Conservation (phyloP, 2,329 filamentous ascomycete species). For the Hysterium pulicare region DNA sequence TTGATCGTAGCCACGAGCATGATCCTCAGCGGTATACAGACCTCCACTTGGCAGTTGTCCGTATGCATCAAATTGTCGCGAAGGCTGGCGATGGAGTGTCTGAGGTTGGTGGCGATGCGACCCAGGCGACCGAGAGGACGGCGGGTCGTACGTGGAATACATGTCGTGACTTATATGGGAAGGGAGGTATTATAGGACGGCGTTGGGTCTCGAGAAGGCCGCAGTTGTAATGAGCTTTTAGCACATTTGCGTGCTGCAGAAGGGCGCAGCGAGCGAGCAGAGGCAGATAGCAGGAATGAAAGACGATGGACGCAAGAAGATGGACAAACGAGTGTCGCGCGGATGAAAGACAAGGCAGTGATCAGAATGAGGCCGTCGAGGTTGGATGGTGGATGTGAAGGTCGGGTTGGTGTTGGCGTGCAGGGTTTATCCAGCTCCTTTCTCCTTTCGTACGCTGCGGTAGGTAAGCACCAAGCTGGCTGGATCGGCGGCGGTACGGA, state of each 20-base stretch:
- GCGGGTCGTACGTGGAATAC: slow-evolving; percentile 37
- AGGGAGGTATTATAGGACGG: slow-evolving; percentile 12
- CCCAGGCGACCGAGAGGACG: slow-evolving; percentile 66
- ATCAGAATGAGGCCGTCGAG: slow-evolving; percentile 15
- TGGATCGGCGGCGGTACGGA: background rate
- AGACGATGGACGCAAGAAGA: slow-evolving; percentile 2
- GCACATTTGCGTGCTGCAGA: slow-evolving; percentile 22
- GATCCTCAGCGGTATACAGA: slow-evolving; percentile 69
- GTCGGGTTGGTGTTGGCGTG: slow-evolving; percentile 9
- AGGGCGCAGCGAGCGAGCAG: slow-evolving; percentile 16
- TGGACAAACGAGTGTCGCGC: slow-evolving; percentile 4
- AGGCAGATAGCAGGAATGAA: slow-evolving; percentile 2
- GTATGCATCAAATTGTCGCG: slow-evolving; percentile 74
- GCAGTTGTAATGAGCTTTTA: slow-evolving; percentile 17
- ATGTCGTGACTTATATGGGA: slow-evolving; percentile 31
- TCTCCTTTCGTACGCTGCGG: slow-evolving; percentile 17
- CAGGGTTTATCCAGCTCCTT: slow-evolving; percentile 18
- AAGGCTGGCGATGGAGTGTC: slow-evolving; percentile 66
- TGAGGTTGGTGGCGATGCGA: slow-evolving; percentile 65
- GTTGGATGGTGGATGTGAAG: slow-evolving; percentile 16
- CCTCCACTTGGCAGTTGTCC: slow-evolving; percentile 59
- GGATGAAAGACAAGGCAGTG: slow-evolving; percentile 14
- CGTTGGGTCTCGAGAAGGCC: slow-evolving; percentile 15
- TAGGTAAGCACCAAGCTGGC: background rate
- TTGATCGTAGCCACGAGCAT: slow-evolving; percentile 40